Base-by-base conservation (phyloP, 768 basidiomycete genomes). In the Pulveroboletus frians region DNA sequence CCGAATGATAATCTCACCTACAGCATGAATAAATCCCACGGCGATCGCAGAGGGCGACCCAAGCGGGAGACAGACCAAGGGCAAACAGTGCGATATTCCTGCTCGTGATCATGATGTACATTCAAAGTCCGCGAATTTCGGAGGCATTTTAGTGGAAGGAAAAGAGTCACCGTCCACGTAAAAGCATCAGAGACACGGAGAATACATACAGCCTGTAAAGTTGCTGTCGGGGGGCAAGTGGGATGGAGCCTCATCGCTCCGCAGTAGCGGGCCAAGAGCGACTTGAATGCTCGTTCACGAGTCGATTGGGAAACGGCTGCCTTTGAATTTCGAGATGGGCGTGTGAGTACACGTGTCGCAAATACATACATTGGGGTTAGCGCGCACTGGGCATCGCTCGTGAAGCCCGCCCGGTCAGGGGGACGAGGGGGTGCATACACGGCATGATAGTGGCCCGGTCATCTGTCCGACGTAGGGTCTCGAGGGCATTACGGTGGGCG, bases 261-360 rank as follows among this genome's bases (percentile, higher is more conserved):
- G 52, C 59, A 49, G 17, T 31, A 31, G 30, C 30, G 23, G 23
- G 23, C 23, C 23, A 26, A 44, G 46, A 31, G 43, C 36, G 49
- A 50, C 35, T 39, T 39, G 42, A 31, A 39, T 49, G 26, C 47
- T 35, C 34, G 34, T 43, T 43, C 43, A 31, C 21, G 37, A 15
- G 43, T 59, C 45, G 38, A 53, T 53, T 51, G 60, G 57, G 58
- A 55, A 47, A 49, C 48, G 45, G 57, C 59, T 66, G 65, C 60
- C 65, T 52, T 56, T 53, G 53, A 61, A 57, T 52, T 54, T 53
- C 35, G 51, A 55, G 52, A 54, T 59, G 61, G 48, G 55, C 65
- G 67, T 66, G 65, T 57, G 67, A 66, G 57, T 39, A 65, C 65
- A 66, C 65, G 65, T 66, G 65, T 65, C 46, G 56, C 44, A 56